Percentiles rank a stretch among this genome's conserved stretches.
Evolutionary conservation across 306 rosid genomes (phyloP).

Genomic region (Sicyos baderoa): DNA sequence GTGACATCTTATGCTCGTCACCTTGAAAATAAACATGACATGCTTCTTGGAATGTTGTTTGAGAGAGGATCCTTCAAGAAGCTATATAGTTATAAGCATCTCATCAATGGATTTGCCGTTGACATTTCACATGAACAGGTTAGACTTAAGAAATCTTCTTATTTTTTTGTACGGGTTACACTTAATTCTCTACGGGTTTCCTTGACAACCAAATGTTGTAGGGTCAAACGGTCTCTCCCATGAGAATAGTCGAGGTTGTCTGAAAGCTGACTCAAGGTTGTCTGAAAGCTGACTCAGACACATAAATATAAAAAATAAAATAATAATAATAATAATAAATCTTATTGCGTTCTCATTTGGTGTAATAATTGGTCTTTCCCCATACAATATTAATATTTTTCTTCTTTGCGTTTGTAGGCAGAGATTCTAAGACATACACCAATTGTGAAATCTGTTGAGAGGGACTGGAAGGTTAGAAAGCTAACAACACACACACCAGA

Average conservation of each 20-base stretch:
- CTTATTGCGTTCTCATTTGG: slow-evolving; percentile 15
- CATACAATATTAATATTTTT: slow-evolving; percentile 26
- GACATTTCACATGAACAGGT: slow-evolving; percentile 89
- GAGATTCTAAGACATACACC: slow-evolving; percentile 75
- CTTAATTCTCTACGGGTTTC: too few species aligned
- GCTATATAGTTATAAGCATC: slow-evolving; percentile 89
- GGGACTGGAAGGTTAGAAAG: slow-evolving; percentile 91
- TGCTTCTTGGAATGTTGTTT: slow-evolving; percentile 83
- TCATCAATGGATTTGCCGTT: slow-evolving; percentile 94
- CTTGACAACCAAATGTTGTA: too few species aligned
- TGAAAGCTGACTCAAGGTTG: too few species aligned
- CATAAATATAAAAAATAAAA: too few species aligned
- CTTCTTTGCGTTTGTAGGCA: slow-evolving; percentile 80
- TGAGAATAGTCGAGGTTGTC: too few species aligned
- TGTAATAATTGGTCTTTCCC: slow-evolving; percentile 15
- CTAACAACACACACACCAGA: slow-evolving; percentile 96
- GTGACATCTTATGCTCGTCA: slow-evolving; percentile 82
- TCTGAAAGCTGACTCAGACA: too few species aligned
- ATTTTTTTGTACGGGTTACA: too few species aligned
- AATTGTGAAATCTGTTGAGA: slow-evolving; percentile 78
- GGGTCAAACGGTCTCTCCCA: too few species aligned
- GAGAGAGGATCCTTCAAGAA: slow-evolving; percentile 70
- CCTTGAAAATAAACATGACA: slow-evolving; percentile 82
- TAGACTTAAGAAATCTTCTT: slow-evolving; percentile 34
- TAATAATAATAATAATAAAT: too few species aligned